Conservation (phyloP, 225 moss, liverwort and hornwort species). For the Sphagnum contortum region DNA sequence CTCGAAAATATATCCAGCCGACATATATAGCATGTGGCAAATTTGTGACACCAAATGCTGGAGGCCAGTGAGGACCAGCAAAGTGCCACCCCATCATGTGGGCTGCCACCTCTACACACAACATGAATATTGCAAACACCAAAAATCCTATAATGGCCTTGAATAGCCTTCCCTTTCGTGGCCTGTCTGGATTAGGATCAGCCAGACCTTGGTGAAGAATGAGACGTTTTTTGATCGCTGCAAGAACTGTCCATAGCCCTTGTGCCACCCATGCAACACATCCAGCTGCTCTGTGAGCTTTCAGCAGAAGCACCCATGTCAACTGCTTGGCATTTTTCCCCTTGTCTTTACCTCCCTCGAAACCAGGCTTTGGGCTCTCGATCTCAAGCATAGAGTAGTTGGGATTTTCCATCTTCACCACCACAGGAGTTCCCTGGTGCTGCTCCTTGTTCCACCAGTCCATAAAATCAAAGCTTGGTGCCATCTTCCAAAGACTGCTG, state of each 20-base stretch:
- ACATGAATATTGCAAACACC: constrained; percentile 39
- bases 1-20: constrained; percentile 32
- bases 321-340: constrained; percentile 60
- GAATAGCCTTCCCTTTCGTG: constrained; percentile 32
- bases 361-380: constrained; percentile 52
- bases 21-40: constrained; percentile 30
- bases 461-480: constrained; percentile 47
- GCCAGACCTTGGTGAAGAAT: constrained; percentile 42
- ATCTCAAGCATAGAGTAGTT: constrained; percentile 56
- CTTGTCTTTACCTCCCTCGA: constrained; percentile 32
- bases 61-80: constrained; percentile 27
- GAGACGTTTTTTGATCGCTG: constrained; percentile 43
- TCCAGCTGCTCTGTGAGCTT: constrained; percentile 50
- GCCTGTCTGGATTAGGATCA: constrained; percentile 15
- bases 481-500: constrained; percentile 23
- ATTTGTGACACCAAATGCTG: constrained; percentile 22
- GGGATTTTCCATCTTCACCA: constrained; percentile 56
- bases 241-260: constrained; percentile 39
- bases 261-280: constrained; percentile 51
- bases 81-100: constrained; percentile 57
- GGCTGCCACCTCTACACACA: constrained; percentile 35
- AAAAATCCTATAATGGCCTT: constrained; percentile 45
- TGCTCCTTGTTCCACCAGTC: constrained; percentile 61
- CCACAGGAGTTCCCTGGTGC: constrained; percentile 25
- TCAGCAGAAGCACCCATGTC: constrained; percentile 48